Percentiles rank a stretch among this genome's conserved stretches.
Evolutionary conservation across 257 asterid species (phyloP).

Genomic region (Leonotis leonurus): DNA sequence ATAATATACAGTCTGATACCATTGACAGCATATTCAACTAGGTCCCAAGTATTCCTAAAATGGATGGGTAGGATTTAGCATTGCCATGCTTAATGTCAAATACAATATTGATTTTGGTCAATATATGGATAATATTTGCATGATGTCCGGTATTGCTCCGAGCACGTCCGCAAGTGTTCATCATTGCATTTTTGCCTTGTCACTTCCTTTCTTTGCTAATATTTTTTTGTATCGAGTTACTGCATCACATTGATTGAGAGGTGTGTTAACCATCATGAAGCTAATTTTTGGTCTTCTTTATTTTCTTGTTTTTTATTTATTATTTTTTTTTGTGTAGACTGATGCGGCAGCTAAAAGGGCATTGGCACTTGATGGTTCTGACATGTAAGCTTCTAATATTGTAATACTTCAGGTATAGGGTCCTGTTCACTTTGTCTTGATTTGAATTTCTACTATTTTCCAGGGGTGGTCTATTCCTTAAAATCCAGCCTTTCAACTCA

Average conservation of each 20-base stretch:
- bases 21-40: background rate
- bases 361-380: slow-evolving; percentile 83
- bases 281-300: slow-evolving; percentile 11
- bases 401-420: background rate
- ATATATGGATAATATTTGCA: background rate
- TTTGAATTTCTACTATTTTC: slow-evolving; percentile 5
- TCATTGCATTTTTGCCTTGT: background rate
- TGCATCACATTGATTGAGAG: background rate
- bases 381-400: slow-evolving; percentile 55
- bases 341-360: slow-evolving; percentile 95
- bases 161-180: background rate
- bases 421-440: background rate
- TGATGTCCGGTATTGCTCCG: background rate
- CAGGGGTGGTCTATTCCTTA: slow-evolving; percentile 90
- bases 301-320: too few species aligned
- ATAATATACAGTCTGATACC: background rate
- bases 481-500: slow-evolving; percentile 70
- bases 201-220: background rate
- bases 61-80: background rate
- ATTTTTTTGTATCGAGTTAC: background rate
- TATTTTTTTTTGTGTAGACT: slow-evolving; percentile 55
- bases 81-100: background rate
- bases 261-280: background rate
- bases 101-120: background rate
- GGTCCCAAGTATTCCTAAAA: background rate